Evolutionary conservation across 805 yeast genomes (phyloP).

Genomic region (Saccharomycopsis fibuligera): DNA sequence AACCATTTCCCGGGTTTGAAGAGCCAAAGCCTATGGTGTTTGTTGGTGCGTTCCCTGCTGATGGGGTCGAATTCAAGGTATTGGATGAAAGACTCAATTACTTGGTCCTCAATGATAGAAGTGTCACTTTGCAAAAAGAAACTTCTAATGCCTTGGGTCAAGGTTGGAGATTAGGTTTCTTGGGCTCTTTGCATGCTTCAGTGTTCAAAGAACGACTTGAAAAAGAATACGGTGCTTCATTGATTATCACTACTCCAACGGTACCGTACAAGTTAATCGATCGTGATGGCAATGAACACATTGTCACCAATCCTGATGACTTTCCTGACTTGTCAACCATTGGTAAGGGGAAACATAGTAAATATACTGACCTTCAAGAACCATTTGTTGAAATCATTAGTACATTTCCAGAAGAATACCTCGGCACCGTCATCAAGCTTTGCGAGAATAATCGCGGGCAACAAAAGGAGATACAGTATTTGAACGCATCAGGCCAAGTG

Average conservation of each 20-base stretch:
- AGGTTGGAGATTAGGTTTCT: constrained; percentile 95
- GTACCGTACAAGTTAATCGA: constrained; percentile 83
- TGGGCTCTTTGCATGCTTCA: constrained; percentile 92
- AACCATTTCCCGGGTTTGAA: constrained; percentile 89
- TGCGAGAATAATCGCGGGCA: constrained; percentile 81
- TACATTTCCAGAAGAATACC: constrained; percentile 84
- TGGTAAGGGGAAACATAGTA: constrained; percentile 36
- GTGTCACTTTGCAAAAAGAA: constrained; percentile 83
- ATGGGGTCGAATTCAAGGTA: constrained; percentile 81
- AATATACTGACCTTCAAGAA: constrained; percentile 54
- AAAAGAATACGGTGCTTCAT: constrained; percentile 88
- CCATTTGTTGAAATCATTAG: constrained; percentile 88
- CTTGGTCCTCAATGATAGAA: constrained; percentile 83
- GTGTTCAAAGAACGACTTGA: constrained; percentile 89
- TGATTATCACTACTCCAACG: constrained; percentile 91
- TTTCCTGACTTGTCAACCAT: constrained; percentile 57
- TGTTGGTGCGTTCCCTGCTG: constrained; percentile 96
- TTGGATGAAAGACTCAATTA: constrained; percentile 88
- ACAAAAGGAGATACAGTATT: constrained; percentile 71
- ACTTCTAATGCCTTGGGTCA: constrained; percentile 92
- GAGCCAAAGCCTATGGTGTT: constrained; percentile 98
- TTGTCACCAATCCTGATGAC: constrained; percentile 86
- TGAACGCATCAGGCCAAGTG: constrained; percentile 78
- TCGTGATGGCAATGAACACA: constrained; percentile 54
- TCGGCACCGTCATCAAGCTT: constrained; percentile 79